Conservation (phyloP, 1,284 basidiomycete genomes). For the Sphagnurus paluster region DNA sequence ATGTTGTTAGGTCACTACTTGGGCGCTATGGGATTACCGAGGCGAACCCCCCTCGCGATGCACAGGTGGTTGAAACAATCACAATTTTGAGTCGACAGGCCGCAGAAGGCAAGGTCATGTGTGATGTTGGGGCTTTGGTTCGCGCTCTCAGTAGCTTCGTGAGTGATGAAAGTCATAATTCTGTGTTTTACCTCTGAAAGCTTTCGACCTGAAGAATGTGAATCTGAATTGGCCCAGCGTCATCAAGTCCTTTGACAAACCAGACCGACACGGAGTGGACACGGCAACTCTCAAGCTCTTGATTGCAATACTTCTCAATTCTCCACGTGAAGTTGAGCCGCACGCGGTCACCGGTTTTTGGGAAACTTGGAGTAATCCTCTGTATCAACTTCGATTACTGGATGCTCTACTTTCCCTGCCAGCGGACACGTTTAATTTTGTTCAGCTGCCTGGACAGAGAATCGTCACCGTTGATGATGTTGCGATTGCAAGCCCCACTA, state of each 20-base stretch:
- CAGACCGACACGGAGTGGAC: conserved; percentile 78
- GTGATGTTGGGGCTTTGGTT: conserved; percentile 79
- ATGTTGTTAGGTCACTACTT: conserved; percentile 67
- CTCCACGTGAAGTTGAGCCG: conserved; percentile 66
- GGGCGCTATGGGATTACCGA: conserved; percentile 73
- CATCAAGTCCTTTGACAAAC: conserved; percentile 77
- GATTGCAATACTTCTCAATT: conserved; percentile 76
- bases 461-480: conserved; percentile 89
- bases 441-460: conserved; percentile 76
- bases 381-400: conserved; percentile 86
- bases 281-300: conserved; percentile 80
- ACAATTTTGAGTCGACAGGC: conserved; percentile 65
- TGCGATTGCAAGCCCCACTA: conserved; percentile 79
- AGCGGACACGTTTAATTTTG: conserved; percentile 89
- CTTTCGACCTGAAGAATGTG: conserved; percentile 43
- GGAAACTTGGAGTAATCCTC: conserved; percentile 81
- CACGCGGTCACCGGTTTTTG: conserved; percentile 83
- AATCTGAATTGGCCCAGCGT: conserved; percentile 78
- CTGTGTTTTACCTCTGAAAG: conserved; percentile 14
- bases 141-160: conserved; percentile 69
- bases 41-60: conserved; percentile 64
- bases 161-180: conserved; percentile 32
- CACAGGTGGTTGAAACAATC: conserved; percentile 69
- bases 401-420: conserved; percentile 87
- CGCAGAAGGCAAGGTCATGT: conserved; percentile 65